A percentile compares a stretch with the other conserved stretches of the same genome.
These are phyloP conservation scores for Aechmea fasciata DNA, from an alignment of 176 grass and related monocot genomes.

Conservation along the genomic window DNA sequence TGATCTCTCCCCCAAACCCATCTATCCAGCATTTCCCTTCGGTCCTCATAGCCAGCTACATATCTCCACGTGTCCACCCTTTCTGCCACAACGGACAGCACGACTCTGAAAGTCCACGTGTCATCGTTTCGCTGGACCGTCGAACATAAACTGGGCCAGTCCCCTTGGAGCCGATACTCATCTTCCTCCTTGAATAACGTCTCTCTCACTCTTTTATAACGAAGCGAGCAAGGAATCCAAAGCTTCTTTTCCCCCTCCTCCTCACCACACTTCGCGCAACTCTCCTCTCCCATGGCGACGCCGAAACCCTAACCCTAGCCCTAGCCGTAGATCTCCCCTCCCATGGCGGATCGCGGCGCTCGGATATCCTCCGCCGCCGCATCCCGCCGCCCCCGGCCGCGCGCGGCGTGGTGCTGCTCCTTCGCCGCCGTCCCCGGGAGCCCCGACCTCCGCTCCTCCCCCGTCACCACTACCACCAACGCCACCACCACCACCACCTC, in stretches of 20 bases:
- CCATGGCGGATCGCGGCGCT: conserved; percentile 24
- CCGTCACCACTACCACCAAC: not conserved
- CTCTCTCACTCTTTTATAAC: not conserved
- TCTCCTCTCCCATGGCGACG: conserved; percentile 24
- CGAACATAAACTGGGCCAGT: too few species aligned
- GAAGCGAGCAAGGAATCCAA: conserved; percentile 3
- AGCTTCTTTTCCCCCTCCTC: not conserved
- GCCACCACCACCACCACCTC: not conserved
- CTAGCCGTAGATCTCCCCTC: not conserved
- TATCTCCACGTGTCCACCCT: not conserved
- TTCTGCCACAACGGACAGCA: not conserved
- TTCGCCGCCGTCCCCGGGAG: conserved; percentile 40
- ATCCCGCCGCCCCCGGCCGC: conserved; percentile 24
- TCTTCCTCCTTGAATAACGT: not conserved
- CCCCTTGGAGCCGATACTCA: not conserved
- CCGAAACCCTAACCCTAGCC: conserved; percentile 4
- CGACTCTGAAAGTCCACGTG: not conserved
- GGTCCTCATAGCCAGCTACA: not conserved
- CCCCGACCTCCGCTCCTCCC: conserved; percentile 35
- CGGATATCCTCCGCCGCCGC: conserved; percentile 16
- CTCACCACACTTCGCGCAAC: not conserved
- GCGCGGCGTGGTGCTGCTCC: conserved; percentile 67
- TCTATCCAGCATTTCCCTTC: not conserved
- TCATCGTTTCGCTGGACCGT: not conserved
- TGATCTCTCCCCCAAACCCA: not conserved